Evolutionary conservation across 2,329 filamentous ascomycete species (phyloP), one percentile per base, ranked within the genome.

Genomic region (Sordariomycetes sp.): DNA sequence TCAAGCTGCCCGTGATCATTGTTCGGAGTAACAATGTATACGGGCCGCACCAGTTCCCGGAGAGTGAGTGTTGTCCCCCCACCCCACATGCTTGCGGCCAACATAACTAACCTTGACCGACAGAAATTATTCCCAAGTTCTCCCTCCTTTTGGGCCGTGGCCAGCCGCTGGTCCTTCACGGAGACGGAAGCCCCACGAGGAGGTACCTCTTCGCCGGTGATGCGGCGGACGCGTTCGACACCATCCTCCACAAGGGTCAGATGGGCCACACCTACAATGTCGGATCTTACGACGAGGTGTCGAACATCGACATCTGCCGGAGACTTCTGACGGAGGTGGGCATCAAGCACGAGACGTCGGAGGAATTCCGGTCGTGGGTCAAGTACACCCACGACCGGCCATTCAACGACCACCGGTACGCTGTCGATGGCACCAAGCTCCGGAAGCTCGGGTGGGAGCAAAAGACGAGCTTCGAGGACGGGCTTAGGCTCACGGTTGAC

Each of bases 21-120:
- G 86, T 92, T 32, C 80, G 89, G 55, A 87, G 87, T 68, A 93
- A 93, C 74, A 93, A 94, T 65, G 88, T 93, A 34, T 94, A 92
- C 66, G 89, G 89, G 0, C 89, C 89, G 24, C 88, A 92, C 67
- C 89, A 93, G 68, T 91, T 87, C 68, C 88, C 88, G 0, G 88
- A 92, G 73, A 91, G 88, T 91, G 73, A 71, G 86, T 66, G 18
- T n/a, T 22, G 28, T 22, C 12, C 20, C 18, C 52, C 3, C 16
- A 18, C 22, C 57, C 14, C 8, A 46, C 20, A 40, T 22, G 8
- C 14, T 11, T 25, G 16, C 25, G 18, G n/a, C 12, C 8, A 50
- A 24, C 20, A 48, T 52, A 14, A 34, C 34, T 51, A 28, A 55
- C 46, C 16, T 22, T 52, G 22, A 22, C 11, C 20, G 28, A 22